Percentiles rank a stretch among this genome's conserved stretches.
These are phyloP conservation scores for Calonectria leucothoes DNA, from an alignment of 2,329 filamentous ascomycete genomes.

Conservation along the genomic window DNA sequence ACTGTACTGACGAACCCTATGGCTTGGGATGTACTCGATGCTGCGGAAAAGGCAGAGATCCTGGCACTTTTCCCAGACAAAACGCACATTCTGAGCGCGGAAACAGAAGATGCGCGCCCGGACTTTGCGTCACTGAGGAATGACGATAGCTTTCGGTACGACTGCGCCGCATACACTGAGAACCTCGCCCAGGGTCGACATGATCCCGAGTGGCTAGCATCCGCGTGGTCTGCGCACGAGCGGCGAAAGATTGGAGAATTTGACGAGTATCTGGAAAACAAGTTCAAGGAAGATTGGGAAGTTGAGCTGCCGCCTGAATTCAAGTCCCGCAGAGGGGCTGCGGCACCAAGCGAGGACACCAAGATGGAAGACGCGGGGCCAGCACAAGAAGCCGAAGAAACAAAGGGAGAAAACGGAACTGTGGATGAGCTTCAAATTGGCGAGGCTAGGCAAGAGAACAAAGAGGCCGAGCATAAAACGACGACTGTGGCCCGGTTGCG, in stretches of 20 bases:
- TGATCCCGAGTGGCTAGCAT: slow-evolving; percentile 63
- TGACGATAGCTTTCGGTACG: slow-evolving; percentile 60
- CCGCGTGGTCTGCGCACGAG: slow-evolving; percentile 64
- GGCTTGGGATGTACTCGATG: slow-evolving; percentile 52
- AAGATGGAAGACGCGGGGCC: slow-evolving; percentile 26
- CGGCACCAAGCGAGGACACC: slow-evolving; percentile 11
- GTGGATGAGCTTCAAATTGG: slow-evolving; percentile 9
- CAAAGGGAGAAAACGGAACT: background rate
- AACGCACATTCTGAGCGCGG: slow-evolving; percentile 51
- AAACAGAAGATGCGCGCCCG: slow-evolving; percentile 51
- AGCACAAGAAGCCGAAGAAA: background rate
- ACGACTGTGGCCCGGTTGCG: slow-evolving; percentile 1
- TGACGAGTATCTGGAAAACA: slow-evolving; percentile 57
- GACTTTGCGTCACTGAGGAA: slow-evolving; percentile 57
- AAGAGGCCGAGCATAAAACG: background rate
- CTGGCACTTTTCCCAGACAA: slow-evolving; percentile 52
- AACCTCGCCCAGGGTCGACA: slow-evolving; percentile 61
- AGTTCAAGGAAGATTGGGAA: slow-evolving; percentile 62
- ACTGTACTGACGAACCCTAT: slow-evolving; percentile 50
- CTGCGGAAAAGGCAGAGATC: slow-evolving; percentile 50
- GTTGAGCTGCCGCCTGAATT: slow-evolving; percentile 52
- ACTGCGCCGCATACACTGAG: slow-evolving; percentile 58
- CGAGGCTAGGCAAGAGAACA: background rate
- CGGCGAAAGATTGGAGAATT: slow-evolving; percentile 62
- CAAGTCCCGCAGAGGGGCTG: slow-evolving; percentile 30